Evolutionary conservation across 495 filamentous ascomycete species (phyloP).

Genomic region (Lasiosphaeria ovina): DNA sequence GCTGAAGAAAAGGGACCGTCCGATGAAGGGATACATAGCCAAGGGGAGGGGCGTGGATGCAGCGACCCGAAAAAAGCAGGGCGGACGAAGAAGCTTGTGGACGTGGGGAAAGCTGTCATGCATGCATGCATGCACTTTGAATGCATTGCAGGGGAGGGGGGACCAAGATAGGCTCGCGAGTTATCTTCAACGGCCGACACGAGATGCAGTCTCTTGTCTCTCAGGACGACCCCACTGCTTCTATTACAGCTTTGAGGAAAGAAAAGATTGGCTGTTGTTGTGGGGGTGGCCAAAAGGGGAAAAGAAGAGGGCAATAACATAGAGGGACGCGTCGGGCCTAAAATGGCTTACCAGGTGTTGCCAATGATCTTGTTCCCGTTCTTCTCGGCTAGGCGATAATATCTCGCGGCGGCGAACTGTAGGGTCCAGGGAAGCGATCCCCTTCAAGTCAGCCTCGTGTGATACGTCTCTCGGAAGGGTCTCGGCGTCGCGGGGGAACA

Average conservation of each 20-base stretch:
- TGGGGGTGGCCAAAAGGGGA: slow-evolving; percentile 4
- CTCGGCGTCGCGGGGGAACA: slow-evolving; percentile 5
- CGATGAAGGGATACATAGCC: not conserved
- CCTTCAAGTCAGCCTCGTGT: slow-evolving; percentile 40
- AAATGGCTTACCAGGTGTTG: slow-evolving; percentile 82
- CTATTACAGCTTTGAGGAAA: not conserved
- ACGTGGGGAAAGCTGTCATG: not conserved
- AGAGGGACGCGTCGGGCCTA: slow-evolving; percentile 5
- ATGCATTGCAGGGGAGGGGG: not conserved
- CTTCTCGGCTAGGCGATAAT: slow-evolving; percentile 88
- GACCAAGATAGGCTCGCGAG: slow-evolving; percentile 18
- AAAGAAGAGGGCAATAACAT: slow-evolving; percentile 20
- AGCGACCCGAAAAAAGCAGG: not conserved
- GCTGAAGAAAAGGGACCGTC: not conserved
- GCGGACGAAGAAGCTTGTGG: not conserved
- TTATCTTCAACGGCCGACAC: slow-evolving; percentile 24
- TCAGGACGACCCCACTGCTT: not conserved
- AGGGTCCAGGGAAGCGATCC: slow-evolving; percentile 8
- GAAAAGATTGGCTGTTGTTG: no score
- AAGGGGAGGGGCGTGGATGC: not conserved
- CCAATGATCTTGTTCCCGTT: slow-evolving; percentile 86
- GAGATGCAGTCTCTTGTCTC: slow-evolving; percentile 1
- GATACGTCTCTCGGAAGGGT: slow-evolving; percentile 17
- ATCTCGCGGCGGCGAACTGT: slow-evolving; percentile 84
- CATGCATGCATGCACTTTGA: not conserved